Conservation (phyloP, 2,329 filamentous ascomycete genomes). For the Exophiala alcalophila region DNA sequence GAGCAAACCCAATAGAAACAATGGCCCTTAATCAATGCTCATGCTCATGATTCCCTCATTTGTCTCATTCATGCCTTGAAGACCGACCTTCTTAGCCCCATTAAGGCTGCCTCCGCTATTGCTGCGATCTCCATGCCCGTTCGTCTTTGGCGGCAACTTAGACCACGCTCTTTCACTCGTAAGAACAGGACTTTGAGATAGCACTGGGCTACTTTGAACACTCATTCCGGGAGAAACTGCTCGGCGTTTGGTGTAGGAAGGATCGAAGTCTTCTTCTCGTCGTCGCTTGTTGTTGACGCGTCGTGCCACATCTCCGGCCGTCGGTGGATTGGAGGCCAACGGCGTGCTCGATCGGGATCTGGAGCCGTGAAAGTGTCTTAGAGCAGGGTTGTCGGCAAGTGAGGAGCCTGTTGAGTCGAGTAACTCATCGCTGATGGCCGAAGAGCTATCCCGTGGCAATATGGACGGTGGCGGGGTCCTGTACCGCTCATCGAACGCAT, state of each 20-base stretch:
- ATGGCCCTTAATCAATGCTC: conserved; percentile 72
- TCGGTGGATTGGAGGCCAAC: conserved; percentile 44
- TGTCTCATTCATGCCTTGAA: conserved; percentile 95
- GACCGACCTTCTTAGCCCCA: conserved; percentile 61
- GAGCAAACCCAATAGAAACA: background rate
- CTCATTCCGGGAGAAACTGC: conserved; percentile 91
- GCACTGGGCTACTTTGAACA: conserved; percentile 81
- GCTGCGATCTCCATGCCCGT: conserved; percentile 50
- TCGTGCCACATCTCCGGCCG: conserved; percentile 70
- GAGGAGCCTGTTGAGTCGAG: conserved; percentile 40
- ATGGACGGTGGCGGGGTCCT: conserved; percentile 63
- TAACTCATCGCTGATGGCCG: conserved; percentile 40
- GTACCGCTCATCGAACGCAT: conserved; percentile 67
- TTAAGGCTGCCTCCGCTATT: conserved; percentile 43
- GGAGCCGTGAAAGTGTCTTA: conserved; percentile 31
- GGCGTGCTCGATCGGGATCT: conserved; percentile 42
- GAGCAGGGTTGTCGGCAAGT: conserved; percentile 29
- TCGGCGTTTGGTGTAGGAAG: conserved; percentile 76
- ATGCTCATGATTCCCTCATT: conserved; percentile 94
- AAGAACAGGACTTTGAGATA: conserved; percentile 75
- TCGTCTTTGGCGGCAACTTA: conserved; percentile 60
- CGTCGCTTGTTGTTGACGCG: conserved; percentile 80
- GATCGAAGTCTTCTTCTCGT: conserved; percentile 86
- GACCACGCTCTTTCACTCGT: conserved; percentile 66
- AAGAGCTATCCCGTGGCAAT: conserved; percentile 55